A percentile compares a stretch with the other conserved stretches of the same genome.
These are phyloP conservation scores for Umbelopsis sp. DNA, from an alignment of 192 early-diverging fungal species.

Conservation along the genomic window DNA sequence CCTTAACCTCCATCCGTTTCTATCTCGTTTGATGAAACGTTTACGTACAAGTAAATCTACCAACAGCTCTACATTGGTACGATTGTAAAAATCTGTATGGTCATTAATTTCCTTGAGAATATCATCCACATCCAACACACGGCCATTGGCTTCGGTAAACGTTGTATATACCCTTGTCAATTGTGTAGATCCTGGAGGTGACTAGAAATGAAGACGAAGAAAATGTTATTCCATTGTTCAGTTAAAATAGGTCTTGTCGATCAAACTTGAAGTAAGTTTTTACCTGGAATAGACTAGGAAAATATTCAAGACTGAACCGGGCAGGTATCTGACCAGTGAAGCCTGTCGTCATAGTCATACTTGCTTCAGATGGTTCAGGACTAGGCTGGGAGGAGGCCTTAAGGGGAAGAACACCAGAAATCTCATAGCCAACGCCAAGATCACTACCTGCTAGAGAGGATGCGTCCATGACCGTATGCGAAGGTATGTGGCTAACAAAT, in stretches of 20 bases:
- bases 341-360: constrained; percentile 5
- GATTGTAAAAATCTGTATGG: background rate
- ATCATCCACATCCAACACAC: background rate
- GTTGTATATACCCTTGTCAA: constrained; percentile 17
- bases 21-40: constrained; percentile 20
- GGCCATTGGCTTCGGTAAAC: constrained; percentile 10
- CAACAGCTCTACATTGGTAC: constrained; percentile 1
- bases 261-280: background rate
- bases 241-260: background rate
- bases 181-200: constrained; percentile 17
- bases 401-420: background rate
- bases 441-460: constrained; percentile 9
- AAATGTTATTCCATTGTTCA: background rate
- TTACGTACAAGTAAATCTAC: constrained; percentile 20
- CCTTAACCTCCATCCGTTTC: constrained; percentile 1
- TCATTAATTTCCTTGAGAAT: constrained; percentile 3
- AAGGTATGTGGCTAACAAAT: background rate
- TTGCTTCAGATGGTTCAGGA: background rate
- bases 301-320: constrained; percentile 10
- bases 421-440: background rate
- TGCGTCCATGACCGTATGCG: background rate
- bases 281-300: constrained; percentile 15
- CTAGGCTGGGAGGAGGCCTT: background rate
- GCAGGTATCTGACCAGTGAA: constrained; percentile 11
- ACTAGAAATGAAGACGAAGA: background rate